Evolutionary conservation across 148 eudicot genomes (phyloP).

Genomic region (Silene uniflora): DNA sequence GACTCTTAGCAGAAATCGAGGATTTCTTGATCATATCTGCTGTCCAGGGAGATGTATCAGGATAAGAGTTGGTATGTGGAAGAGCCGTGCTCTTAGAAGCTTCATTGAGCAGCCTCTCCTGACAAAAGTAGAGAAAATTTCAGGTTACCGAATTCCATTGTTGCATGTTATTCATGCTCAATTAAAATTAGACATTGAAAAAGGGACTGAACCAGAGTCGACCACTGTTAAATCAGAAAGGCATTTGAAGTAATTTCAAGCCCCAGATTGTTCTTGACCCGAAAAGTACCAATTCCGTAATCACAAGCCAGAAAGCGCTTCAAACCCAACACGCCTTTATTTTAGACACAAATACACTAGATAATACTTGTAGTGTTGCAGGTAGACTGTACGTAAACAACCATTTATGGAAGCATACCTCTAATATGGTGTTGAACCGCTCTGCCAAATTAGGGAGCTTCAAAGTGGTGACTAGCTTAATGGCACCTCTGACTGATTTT

Average conservation of each 20-base stretch:
- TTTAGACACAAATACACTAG: not conserved
- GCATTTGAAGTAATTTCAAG: not conserved
- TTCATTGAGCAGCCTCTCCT: constrained; percentile 72
- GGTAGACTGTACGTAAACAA: not conserved
- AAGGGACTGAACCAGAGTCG: not conserved
- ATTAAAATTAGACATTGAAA: not conserved
- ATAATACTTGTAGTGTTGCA: not conserved
- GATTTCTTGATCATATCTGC: constrained; percentile 18
- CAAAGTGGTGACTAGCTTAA: constrained; percentile 81
- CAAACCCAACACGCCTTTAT: not conserved
- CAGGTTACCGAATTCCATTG: not conserved
- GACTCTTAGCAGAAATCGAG: constrained; percentile 15
- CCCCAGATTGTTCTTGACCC: not conserved
- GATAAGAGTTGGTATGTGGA: constrained; percentile 23
- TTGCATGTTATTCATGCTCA: not conserved
- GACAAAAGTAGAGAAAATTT: constrained; percentile 16
- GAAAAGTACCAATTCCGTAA: not conserved
- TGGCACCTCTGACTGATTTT: constrained; percentile 87
- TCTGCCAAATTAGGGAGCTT: constrained; percentile 93
- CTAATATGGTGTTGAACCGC: constrained; percentile 74
- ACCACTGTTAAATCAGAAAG: not conserved
- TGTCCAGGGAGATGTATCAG: constrained; percentile 22
- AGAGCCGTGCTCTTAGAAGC: constrained; percentile 21
- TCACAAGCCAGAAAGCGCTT: not conserved
- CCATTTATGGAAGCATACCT: constrained; percentile 42